A percentile compares a stretch with the other conserved stretches of the same genome.
Evolutionary conservation across 2,329 filamentous ascomycete species (phyloP).

Genomic region (Remersonia thermophila): DNA sequence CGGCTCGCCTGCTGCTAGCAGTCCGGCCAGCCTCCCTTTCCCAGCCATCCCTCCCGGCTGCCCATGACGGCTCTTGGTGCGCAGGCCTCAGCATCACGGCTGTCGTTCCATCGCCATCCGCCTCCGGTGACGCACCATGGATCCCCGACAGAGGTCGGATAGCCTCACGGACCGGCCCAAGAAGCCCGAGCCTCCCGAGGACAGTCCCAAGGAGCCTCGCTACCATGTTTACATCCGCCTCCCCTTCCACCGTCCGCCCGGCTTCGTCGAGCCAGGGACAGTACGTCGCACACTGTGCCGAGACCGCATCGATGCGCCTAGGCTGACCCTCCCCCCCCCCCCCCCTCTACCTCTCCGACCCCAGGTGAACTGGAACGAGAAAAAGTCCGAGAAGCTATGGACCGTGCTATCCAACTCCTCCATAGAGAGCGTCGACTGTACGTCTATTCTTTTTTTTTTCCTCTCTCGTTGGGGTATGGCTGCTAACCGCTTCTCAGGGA

Average conservation of each 20-base stretch:
- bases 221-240: conserved; percentile 77
- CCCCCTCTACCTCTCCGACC: conserved; percentile 14
- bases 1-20: too few relatives aligned
- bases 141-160: conserved; percentile 1
- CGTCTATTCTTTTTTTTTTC: conserved; percentile 14
- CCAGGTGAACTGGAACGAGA: conserved; percentile 76
- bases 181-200: conserved; percentile 2
- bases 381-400: conserved; percentile 84
- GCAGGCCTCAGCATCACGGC: too few relatives aligned
- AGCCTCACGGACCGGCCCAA: conserved; percentile 5
- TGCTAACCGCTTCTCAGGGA: too few relatives aligned
- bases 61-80: too few relatives aligned
- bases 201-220: conserved; percentile 30
- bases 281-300: conserved; percentile 35
- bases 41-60: too few relatives aligned
- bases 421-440: conserved; percentile 81
- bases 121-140: conserved; percentile 1
- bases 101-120: not conserved
- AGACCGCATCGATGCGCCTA: too few relatives aligned
- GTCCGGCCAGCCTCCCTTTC: too few relatives aligned
- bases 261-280: conserved; percentile 81
- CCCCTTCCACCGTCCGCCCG: conserved; percentile 65
- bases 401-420: conserved; percentile 72
- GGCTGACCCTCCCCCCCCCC: too few relatives aligned
- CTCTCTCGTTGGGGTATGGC: too few relatives aligned